These are phyloP conservation scores for Hygrocybe punicea DNA, from an alignment of 768 basidiomycete species.

Conservation along the genomic window DNA sequence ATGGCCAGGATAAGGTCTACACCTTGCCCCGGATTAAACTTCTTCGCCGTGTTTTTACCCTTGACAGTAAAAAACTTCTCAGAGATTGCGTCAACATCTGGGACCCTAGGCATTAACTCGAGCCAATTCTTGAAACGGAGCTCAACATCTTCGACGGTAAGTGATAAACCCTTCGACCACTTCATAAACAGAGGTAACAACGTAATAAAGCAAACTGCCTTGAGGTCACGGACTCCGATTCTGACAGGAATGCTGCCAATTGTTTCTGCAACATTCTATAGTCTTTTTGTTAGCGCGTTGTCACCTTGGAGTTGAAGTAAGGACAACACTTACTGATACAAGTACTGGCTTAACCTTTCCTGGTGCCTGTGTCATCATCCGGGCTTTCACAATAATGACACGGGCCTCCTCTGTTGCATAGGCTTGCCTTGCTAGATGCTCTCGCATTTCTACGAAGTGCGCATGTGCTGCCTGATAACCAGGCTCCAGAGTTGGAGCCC, in stretches of 20 bases:
- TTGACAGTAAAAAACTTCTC: neutral
- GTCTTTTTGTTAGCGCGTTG: neutral
- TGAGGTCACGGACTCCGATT: constrained; percentile 20
- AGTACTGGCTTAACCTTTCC: neutral
- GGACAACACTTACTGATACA: neutral
- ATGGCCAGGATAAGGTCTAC: neutral
- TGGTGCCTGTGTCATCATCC: neutral
- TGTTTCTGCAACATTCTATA: constrained; percentile 21
- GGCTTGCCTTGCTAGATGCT: neutral
- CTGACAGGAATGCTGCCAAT: constrained; percentile 22
- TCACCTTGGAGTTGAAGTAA: neutral
- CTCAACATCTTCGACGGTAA: neutral
- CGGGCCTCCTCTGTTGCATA: neutral
- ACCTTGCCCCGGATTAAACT: neutral
- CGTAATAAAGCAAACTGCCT: constrained; percentile 12
- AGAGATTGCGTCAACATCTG: constrained; percentile 5
- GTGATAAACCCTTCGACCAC: neutral
- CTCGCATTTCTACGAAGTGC: neutral
- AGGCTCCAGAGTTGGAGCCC: neutral
- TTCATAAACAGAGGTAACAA: constrained; percentile 10
- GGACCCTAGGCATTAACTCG: neutral
- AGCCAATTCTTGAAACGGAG: neutral
- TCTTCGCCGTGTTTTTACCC: neutral
- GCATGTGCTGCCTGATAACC: constrained; percentile 4
- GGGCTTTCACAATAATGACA: neutral